Conservation (phyloP, 495 filamentous ascomycete species). For the Thermothielavioides terrestris region DNA sequence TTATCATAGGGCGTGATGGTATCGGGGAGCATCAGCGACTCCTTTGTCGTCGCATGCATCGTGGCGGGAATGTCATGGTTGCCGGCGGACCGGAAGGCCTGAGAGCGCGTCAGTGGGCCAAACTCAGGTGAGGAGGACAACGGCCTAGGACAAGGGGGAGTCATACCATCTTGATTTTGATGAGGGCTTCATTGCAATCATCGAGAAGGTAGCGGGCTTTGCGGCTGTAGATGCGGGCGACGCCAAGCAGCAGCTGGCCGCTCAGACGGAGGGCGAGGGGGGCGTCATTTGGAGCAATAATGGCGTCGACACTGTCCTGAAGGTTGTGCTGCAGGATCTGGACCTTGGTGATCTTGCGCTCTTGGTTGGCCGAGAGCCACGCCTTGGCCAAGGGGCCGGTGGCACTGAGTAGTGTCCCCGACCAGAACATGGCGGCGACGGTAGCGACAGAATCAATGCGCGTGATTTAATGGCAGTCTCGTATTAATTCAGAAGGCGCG, state of each 20-base stretch:
- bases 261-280: conserved; percentile 91
- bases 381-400: conserved; percentile 94
- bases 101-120: conserved; percentile 27
- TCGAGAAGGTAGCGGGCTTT: conserved; percentile 94
- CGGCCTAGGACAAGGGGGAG: neutral
- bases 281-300: conserved; percentile 87
- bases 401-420: conserved; percentile 89
- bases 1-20: conserved; percentile 83
- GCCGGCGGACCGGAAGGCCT: conserved; percentile 71
- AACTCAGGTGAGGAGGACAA: neutral
- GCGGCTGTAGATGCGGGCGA: conserved; percentile 92
- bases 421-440: conserved; percentile 81
- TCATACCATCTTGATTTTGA: conserved; percentile 94
- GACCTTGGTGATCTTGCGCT: conserved; percentile 93
- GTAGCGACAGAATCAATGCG: conserved; percentile 29
- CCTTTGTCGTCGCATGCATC: conserved; percentile 51
- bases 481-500: conserved; percentile 19
- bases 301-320: conserved; percentile 84
- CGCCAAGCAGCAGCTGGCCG: conserved; percentile 87
- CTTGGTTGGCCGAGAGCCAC: conserved; percentile 94
- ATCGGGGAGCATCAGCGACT: conserved; percentile 74
- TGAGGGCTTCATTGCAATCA: conserved; percentile 92
- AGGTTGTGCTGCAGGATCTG: conserved; percentile 90
- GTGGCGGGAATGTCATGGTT: conserved; percentile 73
- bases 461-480: conserved; percentile 17